phyloP scores from a whole-genome alignment of 164 flowering plant species.

The Umbellularia californica region DNA sequence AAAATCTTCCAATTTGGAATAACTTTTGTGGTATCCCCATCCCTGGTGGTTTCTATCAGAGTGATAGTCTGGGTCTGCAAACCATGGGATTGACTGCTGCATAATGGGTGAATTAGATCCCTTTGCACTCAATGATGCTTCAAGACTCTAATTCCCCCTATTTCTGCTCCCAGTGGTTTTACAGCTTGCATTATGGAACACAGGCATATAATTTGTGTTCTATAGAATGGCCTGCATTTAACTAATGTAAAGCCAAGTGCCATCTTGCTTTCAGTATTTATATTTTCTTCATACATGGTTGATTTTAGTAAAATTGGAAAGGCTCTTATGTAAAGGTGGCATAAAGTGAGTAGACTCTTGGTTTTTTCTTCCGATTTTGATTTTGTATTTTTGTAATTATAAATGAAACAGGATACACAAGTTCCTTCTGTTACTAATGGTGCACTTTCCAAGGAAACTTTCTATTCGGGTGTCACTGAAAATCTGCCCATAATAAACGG shows the following conservation, averaged over 20 bases:
- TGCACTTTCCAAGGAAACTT: conserved; percentile 41
- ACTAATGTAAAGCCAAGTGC: not conserved
- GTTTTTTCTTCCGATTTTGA: not conserved
- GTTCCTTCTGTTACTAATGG: conserved; percentile 45
- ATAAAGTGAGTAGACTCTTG: not conserved
- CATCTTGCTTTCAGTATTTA: not conserved
- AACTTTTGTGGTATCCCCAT: not conserved
- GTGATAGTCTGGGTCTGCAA: not conserved
- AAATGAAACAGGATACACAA: conserved; percentile 47
- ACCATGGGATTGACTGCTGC: not conserved
- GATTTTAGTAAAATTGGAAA: not conserved
- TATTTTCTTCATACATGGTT: not conserved
- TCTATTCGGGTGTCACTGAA: conserved; percentile 55
- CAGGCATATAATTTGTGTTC: not conserved
- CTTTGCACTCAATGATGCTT: not conserved
- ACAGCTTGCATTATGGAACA: not conserved
- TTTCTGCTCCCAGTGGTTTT: not conserved
- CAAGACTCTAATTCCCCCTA: not conserved
- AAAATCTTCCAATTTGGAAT: not conserved
- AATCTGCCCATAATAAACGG: conserved; percentile 54
- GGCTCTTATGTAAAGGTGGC: not conserved
- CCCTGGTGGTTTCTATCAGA: not conserved
- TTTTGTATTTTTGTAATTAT: not conserved
- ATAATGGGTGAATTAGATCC: too few relatives aligned
- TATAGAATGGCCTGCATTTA: not conserved